Evolutionary conservation across 768 basidiomycete species (phyloP), one percentile per base, ranked within the genome.

Genomic region (Trametes punicea): DNA sequence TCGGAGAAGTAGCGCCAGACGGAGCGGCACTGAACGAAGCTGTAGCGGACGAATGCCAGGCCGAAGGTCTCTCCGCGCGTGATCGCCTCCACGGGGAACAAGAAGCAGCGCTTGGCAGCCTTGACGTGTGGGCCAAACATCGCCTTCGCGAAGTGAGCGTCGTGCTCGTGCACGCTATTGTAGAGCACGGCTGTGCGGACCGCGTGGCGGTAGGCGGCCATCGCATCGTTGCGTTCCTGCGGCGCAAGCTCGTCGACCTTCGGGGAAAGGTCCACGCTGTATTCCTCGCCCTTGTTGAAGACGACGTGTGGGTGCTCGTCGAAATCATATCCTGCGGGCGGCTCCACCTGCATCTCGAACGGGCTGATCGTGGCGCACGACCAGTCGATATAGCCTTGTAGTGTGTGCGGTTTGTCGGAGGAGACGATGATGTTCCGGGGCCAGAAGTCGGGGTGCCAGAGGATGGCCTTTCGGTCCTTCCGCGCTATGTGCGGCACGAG

Each of bases 361-460:
- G 34, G 21, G 4, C 30, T 30, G 25, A 57, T 39, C 29, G 20
- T 4, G 11, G 54, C 46, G 3, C 47, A 20, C 48, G 60, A 59
- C 64, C 64, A 64, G 48, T 63, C 64, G 49, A 64, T 63, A 33
- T 61, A 44, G 3, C 51, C 62, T 16, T 39, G 34, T n/a, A 64
- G 21, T 25, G 44, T 23, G 48, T 40, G 33, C 7, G 61, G 46
- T 4, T 34, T 36, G 1, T 34, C 42, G 13, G 34, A 40, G 20
- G 60, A 47, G 46, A 61, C 55, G 20, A 62, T 30, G 27, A 65
- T 50, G 27, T 65, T 64, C 16, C 56, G 26, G 15, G 44, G 39
- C 49, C 55, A 38, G 15, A 65, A 42, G 51, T 65, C 60, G 26
- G 64, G 56, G 39, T 65, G 64, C 63, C 63, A 65, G 21, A 65